phyloP scores from a whole-genome alignment of 176 grass and related monocot species.

The Sorghum bicolor region Sorghum_bicolor_NCBIv3 NC_012873.2:61022001-61022500 shows the following conservation, averaged over 20 bases:
- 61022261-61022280: background rate
- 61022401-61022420: background rate
- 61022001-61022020: background rate
- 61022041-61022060: background rate
- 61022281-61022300: background rate
- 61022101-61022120: background rate
- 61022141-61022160: background rate
- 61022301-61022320: conserved; percentile 10
- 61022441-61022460: conserved; percentile 84
- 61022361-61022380: conserved; percentile 10
- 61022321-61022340: background rate
- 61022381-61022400: background rate
- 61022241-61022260: background rate
- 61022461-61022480: conserved; percentile 43
- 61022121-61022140: background rate
- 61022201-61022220: background rate
- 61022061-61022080: background rate
- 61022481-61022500: conserved; percentile 31
- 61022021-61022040: background rate
- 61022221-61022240: background rate
- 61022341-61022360: background rate
- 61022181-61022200: background rate
- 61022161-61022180: background rate
- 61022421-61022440: background rate
- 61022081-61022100: background rate